A percentile compares a stretch with the other conserved stretches of the same genome.
Conservation (phyloP, 345 rosid species). For the rapeseed (Brassica napus) region Da-Ae NC_063437.1:906501-907000, state of each 20-base stretch:
- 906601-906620: constrained; percentile 65
- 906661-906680: constrained; percentile 83
- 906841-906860: constrained; percentile 72
- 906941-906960: constrained; percentile 72
- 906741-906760: constrained; percentile 72
- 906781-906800: constrained; percentile 51
- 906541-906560: constrained; percentile 96
- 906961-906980: constrained; percentile 65
- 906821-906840: constrained; percentile 61
- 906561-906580: constrained; percentile 84
- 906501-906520: constrained; percentile 95
- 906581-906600: constrained; percentile 58
- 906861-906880: constrained; percentile 96
- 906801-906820: constrained; percentile 44
- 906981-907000: constrained; percentile 6
- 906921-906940: constrained; percentile 67
- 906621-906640: constrained; percentile 70
- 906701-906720: constrained; percentile 9
- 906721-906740: constrained; percentile 23
- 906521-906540: constrained; percentile 99
- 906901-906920: constrained; percentile 62
- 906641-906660: constrained; percentile 96
- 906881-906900: constrained; percentile 78
- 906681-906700: constrained; percentile 23
- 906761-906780: constrained; percentile 70